A percentile compares a stretch with the other conserved stretches of the same genome.
These are phyloP conservation scores for Coprinopsis cinerea DNA, from an alignment of 768 basidiomycete species.

Conservation along the genomic window DNA sequence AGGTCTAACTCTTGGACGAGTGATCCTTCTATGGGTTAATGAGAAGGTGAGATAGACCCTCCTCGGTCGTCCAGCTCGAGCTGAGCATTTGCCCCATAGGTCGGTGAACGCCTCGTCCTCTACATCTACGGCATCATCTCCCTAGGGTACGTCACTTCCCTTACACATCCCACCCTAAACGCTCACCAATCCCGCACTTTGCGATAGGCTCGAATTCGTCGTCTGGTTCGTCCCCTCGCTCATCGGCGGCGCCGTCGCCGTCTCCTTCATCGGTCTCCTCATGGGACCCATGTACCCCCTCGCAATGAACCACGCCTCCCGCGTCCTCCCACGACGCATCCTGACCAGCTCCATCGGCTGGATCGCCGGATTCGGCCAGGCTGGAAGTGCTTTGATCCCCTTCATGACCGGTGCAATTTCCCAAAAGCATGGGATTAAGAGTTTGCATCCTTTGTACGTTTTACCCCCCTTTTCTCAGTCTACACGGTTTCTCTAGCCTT, in stretches of 20 bases:
- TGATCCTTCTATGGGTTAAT: conserved; percentile 52
- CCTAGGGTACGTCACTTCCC: conserved; percentile 33
- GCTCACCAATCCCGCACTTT: background rate
- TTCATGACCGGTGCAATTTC: conserved; percentile 71
- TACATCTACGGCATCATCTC: conserved; percentile 47
- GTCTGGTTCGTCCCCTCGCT: conserved; percentile 69
- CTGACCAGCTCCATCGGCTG: conserved; percentile 61
- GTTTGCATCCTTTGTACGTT: conserved; percentile 57
- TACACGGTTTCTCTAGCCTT: background rate
- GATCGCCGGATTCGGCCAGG: conserved; percentile 65
- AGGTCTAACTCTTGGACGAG: conserved; percentile 57
- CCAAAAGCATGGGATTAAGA: conserved; percentile 52
- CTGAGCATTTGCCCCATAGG: conserved; percentile 22
- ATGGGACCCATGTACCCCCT: conserved; percentile 77
- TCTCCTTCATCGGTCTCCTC: conserved; percentile 59
- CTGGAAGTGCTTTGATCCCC: conserved; percentile 66
- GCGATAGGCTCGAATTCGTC: conserved; percentile 50
- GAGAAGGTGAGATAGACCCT: conserved; percentile 28
- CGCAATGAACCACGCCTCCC: conserved; percentile 63
- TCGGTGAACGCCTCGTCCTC: conserved; percentile 50
- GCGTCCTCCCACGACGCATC: conserved; percentile 66
- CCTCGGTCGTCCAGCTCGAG: background rate
- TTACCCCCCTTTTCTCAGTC: background rate
- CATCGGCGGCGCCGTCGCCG: conserved; percentile 56
- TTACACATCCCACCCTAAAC: background rate